These are phyloP conservation scores for Boletus rex-veris DNA, from an alignment of 768 basidiomycete genomes.

Conservation along the genomic window DNA sequence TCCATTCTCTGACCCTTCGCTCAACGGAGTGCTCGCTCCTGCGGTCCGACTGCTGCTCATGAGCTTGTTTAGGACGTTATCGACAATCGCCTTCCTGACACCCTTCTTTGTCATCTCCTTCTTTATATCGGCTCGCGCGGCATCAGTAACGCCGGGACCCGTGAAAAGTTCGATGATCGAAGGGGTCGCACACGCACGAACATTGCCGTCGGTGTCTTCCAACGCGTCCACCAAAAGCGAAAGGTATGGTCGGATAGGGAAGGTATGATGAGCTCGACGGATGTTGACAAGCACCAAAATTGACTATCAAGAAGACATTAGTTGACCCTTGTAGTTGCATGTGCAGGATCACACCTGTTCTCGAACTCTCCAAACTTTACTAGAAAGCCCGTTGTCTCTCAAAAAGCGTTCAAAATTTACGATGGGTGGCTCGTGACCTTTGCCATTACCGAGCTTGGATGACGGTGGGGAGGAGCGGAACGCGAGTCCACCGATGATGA, in stretches of 20 bases:
- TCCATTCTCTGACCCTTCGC: conserved; percentile 60
- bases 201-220: conserved; percentile 87
- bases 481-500: conserved; percentile 68
- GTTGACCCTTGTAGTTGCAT: not conserved
- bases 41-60: conserved; percentile 42
- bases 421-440: conserved; percentile 66
- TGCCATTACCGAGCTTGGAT: conserved; percentile 48
- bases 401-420: conserved; percentile 68
- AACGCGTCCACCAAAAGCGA: conserved; percentile 76
- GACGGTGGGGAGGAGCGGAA: conserved; percentile 52
- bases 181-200: conserved; percentile 80
- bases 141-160: conserved; percentile 75
- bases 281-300: conserved; percentile 70
- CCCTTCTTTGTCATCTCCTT: conserved; percentile 83
- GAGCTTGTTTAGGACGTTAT: conserved; percentile 69
- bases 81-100: conserved; percentile 84
- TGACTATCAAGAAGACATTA: conserved; percentile 36
- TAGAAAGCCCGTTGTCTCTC: conserved; percentile 67
- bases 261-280: conserved; percentile 64
- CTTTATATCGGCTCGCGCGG: conserved; percentile 90
- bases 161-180: conserved; percentile 85
- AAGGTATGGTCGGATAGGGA: conserved; percentile 81
- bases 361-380: conserved; percentile 82
- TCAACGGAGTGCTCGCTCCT: conserved; percentile 42
- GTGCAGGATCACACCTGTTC: conserved; percentile 65